Evolutionary conservation across 768 basidiomycete species (phyloP).

Genomic region (Leccinum arenicola): DNA sequence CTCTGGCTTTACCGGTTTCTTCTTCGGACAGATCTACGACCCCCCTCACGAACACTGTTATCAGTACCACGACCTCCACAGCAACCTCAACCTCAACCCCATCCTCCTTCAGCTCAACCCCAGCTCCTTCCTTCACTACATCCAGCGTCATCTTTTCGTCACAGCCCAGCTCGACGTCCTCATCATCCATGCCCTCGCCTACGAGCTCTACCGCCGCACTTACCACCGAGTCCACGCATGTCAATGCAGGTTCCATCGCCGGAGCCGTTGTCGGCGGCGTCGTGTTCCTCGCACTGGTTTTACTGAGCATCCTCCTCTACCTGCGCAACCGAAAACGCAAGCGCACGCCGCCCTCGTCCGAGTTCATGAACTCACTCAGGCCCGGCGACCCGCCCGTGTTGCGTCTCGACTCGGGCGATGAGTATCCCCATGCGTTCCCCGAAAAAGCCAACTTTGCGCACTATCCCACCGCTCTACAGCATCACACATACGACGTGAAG

Average conservation of each 20-base stretch:
- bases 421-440: conserved; percentile 9
- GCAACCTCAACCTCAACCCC: not conserved
- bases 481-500: conserved; percentile 4
- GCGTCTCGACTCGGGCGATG: conserved; percentile 26
- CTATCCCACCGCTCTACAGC: conserved; percentile 8
- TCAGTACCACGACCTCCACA: not conserved
- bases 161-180: not conserved
- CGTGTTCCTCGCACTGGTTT: conserved; percentile 35
- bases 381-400: conserved; percentile 24
- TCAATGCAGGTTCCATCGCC: conserved; percentile 45
- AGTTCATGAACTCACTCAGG: conserved; percentile 43
- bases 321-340: conserved; percentile 40
- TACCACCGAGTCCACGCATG: conserved; percentile 8
- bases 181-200: not conserved
- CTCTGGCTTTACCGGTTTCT: no score
- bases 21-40: not conserved
- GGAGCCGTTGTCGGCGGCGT: conserved; percentile 54
- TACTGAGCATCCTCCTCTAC: conserved; percentile 37
- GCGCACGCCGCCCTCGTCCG: conserved; percentile 55
- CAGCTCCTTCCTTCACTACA: not conserved
- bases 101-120: not conserved
- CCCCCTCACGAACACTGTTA: not conserved
- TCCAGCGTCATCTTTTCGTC: not conserved
- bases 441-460: conserved; percentile 16
- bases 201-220: conserved; percentile 5